These are phyloP conservation scores for Cutaneotrichosporon dermatis DNA, from an alignment of 1,284 basidiomycete genomes.

Conservation along the genomic window DNA sequence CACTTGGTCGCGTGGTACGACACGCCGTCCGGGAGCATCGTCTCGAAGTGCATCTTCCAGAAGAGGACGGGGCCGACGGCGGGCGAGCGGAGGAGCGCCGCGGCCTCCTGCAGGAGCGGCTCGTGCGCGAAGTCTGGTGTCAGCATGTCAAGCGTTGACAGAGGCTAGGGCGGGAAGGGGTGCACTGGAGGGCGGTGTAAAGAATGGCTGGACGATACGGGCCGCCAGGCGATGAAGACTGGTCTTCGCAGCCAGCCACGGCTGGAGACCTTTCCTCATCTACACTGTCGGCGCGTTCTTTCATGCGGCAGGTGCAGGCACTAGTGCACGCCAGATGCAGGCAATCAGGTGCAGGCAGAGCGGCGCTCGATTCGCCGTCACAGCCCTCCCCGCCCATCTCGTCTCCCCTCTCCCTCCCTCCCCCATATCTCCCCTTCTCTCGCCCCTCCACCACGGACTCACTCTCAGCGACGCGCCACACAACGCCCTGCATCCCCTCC, in stretches of 20 bases:
- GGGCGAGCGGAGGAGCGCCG: constrained; percentile 57
- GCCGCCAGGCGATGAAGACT: no score
- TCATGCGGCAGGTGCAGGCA: no score
- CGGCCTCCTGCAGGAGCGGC: constrained; percentile 57
- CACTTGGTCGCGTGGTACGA: constrained; percentile 77
- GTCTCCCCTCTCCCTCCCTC: no score
- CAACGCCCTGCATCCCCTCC: constrained; percentile 63
- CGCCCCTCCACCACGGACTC: constrained; percentile 13
- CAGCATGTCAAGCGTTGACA: neutral
- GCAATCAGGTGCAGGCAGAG: no score
- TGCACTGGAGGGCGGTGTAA: neutral
- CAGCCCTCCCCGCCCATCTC: no score
- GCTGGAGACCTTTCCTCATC: no score
- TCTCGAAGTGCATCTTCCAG: constrained; percentile 52
- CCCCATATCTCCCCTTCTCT: no score
- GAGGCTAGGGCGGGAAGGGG: neutral
- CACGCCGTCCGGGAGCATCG: constrained; percentile 58
- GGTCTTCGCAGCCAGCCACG: no score
- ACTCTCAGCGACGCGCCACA: constrained; percentile 81
- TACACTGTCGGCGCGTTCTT: no score
- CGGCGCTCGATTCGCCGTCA: no score
- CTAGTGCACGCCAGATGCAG: no score
- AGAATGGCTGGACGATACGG: neutral
- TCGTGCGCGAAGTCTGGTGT: constrained; percentile 63
- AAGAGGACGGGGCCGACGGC: constrained; percentile 54